Evolutionary conservation across 1,284 basidiomycete genomes (phyloP), one percentile per base, ranked within the genome.

Genomic region (Apiotrichum domesticum): DNA sequence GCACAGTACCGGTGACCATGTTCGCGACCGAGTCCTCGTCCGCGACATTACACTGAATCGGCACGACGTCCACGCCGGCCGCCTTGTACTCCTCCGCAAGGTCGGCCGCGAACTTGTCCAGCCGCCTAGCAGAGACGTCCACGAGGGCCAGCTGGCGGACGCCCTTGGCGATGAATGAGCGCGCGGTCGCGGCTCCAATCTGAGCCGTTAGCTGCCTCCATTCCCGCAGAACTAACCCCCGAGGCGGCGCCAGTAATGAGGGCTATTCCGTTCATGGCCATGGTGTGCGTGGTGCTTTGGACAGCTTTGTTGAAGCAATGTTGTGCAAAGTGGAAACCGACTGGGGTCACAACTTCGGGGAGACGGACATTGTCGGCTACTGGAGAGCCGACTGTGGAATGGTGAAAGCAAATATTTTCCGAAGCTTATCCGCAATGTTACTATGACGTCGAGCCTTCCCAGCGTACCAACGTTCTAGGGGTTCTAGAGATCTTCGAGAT

Each of bases 161-260:
- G 13, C 58, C 58, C 35, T 46, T 33, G 0, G 44, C 47, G 41
- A 59, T 21, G 41, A 59, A 54, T 1, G 58, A 51, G 9, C 51
- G 47, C 39, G 51, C 54, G 10, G 58, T 60, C 11, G 55, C 58
- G 7, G 49, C 55, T 48, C 58, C 58, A 33, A 60, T 56, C 58
- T 56, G 52, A 5, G 3, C 3, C 46, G 21, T 21, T 21, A 21
- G 21, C 21, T 21, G 21, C 21, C 21, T 21, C 21, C 35, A 54
- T 48, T 33, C 8, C 3, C 10, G 21, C 35, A n/a, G 40, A 7
- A 55, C 56, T 53, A 35, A 58, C 56, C 11, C 59, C 59, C 1
- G 59, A 61, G 8, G 56, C 56, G 13, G 44, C 59, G 9, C 59
- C 59, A 4, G 59, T 61, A 37, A 61, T 54, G 10, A 61, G 47